A percentile compares a stretch with the other conserved stretches of the same genome.
Conservation (phyloP, 2,329 filamentous ascomycete genomes). For the Alternaria postmessia region DNA sequence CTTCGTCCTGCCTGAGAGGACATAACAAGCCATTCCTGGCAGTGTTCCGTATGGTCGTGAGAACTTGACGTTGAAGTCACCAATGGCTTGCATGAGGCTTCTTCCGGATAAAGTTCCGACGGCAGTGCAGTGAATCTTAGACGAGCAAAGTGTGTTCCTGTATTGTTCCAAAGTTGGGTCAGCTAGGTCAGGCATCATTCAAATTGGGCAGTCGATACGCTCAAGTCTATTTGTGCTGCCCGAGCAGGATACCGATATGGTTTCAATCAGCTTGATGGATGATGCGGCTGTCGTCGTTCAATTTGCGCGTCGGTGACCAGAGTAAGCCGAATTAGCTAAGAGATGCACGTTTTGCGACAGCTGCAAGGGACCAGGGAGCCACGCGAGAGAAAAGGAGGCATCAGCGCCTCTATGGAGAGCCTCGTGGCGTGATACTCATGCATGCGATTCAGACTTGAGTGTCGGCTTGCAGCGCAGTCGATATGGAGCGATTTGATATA, state of each 20-base stretch:
- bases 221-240: background rate
- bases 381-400: no score
- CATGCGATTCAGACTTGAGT: background rate
- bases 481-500: background rate
- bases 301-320: background rate
- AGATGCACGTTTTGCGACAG: background rate
- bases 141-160: background rate
- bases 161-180: no score
- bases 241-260: background rate
- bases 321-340: background rate
- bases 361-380: background rate
- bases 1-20: fast-evolving
- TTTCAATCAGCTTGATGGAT: background rate
- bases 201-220: background rate
- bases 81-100: no score
- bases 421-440: background rate
- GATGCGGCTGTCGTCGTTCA: background rate
- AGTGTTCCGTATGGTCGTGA: background rate
- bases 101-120: background rate
- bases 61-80: no score
- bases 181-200: background rate
- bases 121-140: fast-evolving
- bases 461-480: background rate
- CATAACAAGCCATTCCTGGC: no score
- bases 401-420: no score